These are phyloP conservation scores for Fennellomyces sp. DNA, from an alignment of 371 early-diverging fungal genomes.

Conservation along the genomic window DNA sequence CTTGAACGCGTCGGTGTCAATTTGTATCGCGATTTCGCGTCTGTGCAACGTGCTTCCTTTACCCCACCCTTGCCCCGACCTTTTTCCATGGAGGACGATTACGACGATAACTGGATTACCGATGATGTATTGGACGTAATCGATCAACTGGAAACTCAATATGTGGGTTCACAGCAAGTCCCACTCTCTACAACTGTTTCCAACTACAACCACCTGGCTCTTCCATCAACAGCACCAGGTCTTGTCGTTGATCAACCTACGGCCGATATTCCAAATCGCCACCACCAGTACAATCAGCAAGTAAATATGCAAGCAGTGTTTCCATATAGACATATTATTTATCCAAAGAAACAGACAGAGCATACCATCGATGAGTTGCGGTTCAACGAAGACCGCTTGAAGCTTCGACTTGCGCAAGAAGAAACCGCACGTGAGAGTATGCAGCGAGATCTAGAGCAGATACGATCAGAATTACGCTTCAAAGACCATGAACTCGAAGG, in stretches of 20 bases:
- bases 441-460: background rate
- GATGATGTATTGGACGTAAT: slow-evolving; percentile 6
- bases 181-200: background rate
- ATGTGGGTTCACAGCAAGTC: slow-evolving; percentile 8
- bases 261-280: background rate
- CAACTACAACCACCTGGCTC: background rate
- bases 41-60: background rate
- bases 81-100: slow-evolving; percentile 3
- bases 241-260: background rate
- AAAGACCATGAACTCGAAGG: background rate
- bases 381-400: background rate
- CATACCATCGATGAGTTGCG: background rate
- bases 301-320: background rate
- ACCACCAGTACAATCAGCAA: background rate
- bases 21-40: background rate
- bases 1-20: background rate
- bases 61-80: background rate
- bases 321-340: no score
- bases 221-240: background rate
- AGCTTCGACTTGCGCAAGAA: background rate
- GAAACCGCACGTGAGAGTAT: background rate
- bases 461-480: background rate
- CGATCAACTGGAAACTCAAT: slow-evolving; percentile 9
- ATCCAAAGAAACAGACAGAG: background rate
- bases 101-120: slow-evolving; percentile 7